Base-by-base conservation (phyloP, 345 rosid species). In the Melastoma malabathricum region DNA sequence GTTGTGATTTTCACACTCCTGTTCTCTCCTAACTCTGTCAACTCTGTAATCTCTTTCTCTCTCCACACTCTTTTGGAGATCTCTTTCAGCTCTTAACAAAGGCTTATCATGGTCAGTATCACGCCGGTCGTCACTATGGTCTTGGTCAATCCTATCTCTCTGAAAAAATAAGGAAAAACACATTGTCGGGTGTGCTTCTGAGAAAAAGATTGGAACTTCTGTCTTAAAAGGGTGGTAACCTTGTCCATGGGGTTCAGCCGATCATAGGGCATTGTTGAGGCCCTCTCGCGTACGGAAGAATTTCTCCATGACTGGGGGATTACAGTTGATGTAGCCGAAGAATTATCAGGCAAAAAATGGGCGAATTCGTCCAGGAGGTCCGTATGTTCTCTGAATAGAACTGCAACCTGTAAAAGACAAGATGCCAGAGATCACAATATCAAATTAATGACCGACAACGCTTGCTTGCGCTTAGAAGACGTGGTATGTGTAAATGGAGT, bases 351-450 rank as follows among this genome's bases (percentile, higher is more conserved):
- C 43, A 93, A 84, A 72, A 93, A 93, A 58, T 84, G 86, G 54
- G 86, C 77, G 61, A 93, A 93, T 73, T 88, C 99, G 51, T 44
- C 51, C 48, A 93, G 97, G 57, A 93, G 78, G 79, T 93, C 97
- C n/a, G 49, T 45, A 54, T 93, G 99, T 64, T 83, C 95, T 58
- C 70, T 73, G 55, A 93, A 88, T 62, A 93, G 94, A 27, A 71
- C 20, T 55, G 97, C 86, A 62, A 93, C 95, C 99, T 93, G 72
- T 55, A 66, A 65, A 10, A 60, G 38, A 56, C 44, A 52, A 31
- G 15, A 45, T 14, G 43, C 44, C 29, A 51, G 23, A 50, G 20
- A 29, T 44, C 6, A 43, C 22, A 31, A 46, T 52, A 27, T 17
- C 15, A 51, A 50, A 25, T 10, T 4, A n/a, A 46, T 7, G 15